A percentile compares a stretch with the other conserved stretches of the same genome.
Conservation (phyloP, 177 flowering plant species). For the Tripterygium wilfordii region DNA sequence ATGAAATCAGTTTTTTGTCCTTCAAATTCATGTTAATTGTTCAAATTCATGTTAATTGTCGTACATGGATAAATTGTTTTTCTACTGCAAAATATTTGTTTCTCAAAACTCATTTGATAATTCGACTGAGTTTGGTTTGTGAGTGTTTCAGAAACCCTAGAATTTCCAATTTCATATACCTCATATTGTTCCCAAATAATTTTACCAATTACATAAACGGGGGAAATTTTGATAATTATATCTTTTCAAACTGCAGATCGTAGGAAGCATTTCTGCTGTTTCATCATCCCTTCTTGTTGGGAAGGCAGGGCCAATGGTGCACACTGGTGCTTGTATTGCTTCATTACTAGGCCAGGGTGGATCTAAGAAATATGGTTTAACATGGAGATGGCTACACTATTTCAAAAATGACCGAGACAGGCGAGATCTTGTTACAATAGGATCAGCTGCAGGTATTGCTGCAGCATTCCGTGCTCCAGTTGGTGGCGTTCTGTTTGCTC, state of each 20-base stretch:
- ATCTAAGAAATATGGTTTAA: constrained; percentile 57
- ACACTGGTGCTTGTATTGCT: constrained; percentile 84
- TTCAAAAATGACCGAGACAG: constrained; percentile 91
- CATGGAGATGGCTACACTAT: constrained; percentile 76
- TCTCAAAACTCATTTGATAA: too few species aligned
- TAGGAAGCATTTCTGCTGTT: constrained; percentile 77
- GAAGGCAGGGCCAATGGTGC: constrained; percentile 95
- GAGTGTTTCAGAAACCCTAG: too few species aligned
- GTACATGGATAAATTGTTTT: too few species aligned
- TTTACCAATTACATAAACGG: too few species aligned
- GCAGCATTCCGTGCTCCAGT: constrained; percentile 96
- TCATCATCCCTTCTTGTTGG: constrained; percentile 80
- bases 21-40: too few species aligned
- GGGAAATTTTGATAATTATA: background rate
- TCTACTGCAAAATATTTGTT: too few species aligned
- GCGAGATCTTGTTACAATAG: constrained; percentile 86
- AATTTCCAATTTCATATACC: too few species aligned
- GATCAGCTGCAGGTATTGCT: constrained; percentile 93
- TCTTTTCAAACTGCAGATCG: constrained; percentile 38
- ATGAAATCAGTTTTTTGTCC: too few species aligned
- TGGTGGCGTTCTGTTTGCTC: constrained; percentile 87
- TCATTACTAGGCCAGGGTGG: constrained; percentile 85
- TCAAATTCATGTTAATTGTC: too few species aligned
- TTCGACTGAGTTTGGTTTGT: too few species aligned
- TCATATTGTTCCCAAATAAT: too few species aligned